Evolutionary conservation across 768 basidiomycete species (phyloP), one percentile per base, ranked within the genome.

Genomic region (Strobilomyces echinocephalus): DNA sequence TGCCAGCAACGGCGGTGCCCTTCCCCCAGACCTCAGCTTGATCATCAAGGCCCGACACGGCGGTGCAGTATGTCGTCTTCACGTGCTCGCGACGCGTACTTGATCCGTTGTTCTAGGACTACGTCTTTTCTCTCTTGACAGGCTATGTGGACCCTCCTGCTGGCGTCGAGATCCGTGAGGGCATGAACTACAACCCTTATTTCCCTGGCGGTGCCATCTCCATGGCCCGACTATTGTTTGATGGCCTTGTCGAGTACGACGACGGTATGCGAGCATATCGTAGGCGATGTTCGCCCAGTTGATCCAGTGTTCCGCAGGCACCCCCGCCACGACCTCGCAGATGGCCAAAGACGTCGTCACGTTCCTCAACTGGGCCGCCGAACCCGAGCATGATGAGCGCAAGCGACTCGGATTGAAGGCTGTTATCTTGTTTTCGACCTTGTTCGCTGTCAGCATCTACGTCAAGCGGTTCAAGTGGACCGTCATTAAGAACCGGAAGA

Each of bases 321-420:
- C 97, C 4, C 94, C 97, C 14, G 91, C 95, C 12, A 99, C 97
- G 45, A 87, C 93, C 7, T 90, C 92, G 6, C 97, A 99, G 72
- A 95, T 99, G 95, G 95, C 97, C 62, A 99, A 98, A 80, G 97
- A 99, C 67, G 94, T 99, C 50, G 82, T 83, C 43, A 91, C 89
- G 3, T 97, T 98, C 87, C 75, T 98, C 46, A 84, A 84, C 74
- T 98, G 95, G 95, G 91, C 95, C 16, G 83, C 97, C 53, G 97
- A 99, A 71, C 97, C 97, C 30, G 97, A 99, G 71, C 90, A 95
- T 64, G 97, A 99, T 67, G 88, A 95, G 69, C 81, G 97, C 70
- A 98, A 99, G 80, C 94, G 92, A 81, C 86, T 87, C 68, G 95
- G 97, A 60, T 76, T 98, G 71, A 95, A 97, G 75, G 95, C 93